Evolutionary conservation across 2,329 filamentous ascomycete species (phyloP).

Genomic region (Exserohilum turcica): DNA sequence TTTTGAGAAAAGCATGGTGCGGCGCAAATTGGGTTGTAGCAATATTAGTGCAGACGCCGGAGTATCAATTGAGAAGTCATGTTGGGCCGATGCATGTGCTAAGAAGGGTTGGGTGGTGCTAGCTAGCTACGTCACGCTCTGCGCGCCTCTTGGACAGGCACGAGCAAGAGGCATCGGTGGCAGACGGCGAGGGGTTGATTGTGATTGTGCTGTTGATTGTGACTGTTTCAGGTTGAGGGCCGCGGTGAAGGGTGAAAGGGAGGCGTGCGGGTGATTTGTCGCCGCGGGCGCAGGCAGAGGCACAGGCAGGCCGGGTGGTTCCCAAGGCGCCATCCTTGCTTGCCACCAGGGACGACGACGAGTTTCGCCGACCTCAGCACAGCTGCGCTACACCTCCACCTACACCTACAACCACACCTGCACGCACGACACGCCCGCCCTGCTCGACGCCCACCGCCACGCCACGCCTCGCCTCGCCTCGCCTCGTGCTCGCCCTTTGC

Average conservation of each 20-base stretch:
- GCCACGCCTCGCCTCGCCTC: no score
- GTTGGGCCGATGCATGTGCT: background rate
- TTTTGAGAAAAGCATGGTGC: background rate
- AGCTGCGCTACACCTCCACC: slow-evolving; percentile 10
- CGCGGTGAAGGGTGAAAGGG: background rate
- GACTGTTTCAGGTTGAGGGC: background rate
- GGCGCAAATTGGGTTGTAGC: slow-evolving; percentile 14
- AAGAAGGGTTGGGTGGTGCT: no score
- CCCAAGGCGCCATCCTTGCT: slow-evolving; percentile 22
- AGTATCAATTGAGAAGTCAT: slow-evolving; percentile 3
- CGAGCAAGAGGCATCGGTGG: background rate
- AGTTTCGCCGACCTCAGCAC: slow-evolving; percentile 19
- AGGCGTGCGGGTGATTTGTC: slow-evolving; percentile 1
- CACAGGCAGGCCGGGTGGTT: slow-evolving; percentile 4
- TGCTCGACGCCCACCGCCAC: slow-evolving; percentile 4
- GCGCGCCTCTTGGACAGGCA: background rate
- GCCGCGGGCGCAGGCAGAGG: no score
- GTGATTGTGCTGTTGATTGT: background rate
- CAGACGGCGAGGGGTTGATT: no score
- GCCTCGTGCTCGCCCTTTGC: background rate
- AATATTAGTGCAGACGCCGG: slow-evolving; percentile 6
- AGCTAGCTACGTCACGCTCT: slow-evolving; percentile 5
- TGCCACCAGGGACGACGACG: slow-evolving; percentile 15
- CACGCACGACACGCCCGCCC: slow-evolving; percentile 10
- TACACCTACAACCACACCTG: no score